phyloP scores from a whole-genome alignment of 2,329 filamentous ascomycete species.

The Ophiostoma sp. region DNA sequence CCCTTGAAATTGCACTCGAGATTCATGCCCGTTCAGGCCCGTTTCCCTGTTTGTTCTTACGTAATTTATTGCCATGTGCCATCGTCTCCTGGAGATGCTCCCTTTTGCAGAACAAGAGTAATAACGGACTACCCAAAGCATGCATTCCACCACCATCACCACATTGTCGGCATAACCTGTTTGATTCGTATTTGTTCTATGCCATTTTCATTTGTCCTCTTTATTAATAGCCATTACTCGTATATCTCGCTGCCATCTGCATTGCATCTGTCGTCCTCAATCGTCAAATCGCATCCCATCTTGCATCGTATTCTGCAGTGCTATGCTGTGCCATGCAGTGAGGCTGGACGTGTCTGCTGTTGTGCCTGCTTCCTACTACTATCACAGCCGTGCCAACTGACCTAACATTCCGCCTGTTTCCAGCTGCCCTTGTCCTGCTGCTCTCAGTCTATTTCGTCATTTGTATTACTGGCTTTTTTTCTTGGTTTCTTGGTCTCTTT shows the following conservation, averaged over 20 bases:
- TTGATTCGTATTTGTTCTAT: neutral
- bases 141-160: neutral
- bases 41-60: neutral
- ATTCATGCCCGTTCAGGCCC: neutral
- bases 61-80: constrained; percentile 5
- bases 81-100: neutral
- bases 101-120: too few species aligned
- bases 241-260: neutral
- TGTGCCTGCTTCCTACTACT: neutral
- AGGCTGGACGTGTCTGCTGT: neutral
- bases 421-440: neutral
- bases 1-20: neutral
- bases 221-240: neutral
- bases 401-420: neutral
- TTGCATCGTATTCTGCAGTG: neutral
- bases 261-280: neutral
- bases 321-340: neutral
- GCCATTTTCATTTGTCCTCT: neutral
- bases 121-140: neutral
- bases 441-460: neutral
- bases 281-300: neutral
- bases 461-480: neutral
- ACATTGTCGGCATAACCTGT: neutral
- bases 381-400: neutral
- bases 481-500: neutral